These are phyloP conservation scores for Colletotrichum sublineola DNA, from an alignment of 2,329 filamentous ascomycete species.

Conservation along the genomic window DNA sequence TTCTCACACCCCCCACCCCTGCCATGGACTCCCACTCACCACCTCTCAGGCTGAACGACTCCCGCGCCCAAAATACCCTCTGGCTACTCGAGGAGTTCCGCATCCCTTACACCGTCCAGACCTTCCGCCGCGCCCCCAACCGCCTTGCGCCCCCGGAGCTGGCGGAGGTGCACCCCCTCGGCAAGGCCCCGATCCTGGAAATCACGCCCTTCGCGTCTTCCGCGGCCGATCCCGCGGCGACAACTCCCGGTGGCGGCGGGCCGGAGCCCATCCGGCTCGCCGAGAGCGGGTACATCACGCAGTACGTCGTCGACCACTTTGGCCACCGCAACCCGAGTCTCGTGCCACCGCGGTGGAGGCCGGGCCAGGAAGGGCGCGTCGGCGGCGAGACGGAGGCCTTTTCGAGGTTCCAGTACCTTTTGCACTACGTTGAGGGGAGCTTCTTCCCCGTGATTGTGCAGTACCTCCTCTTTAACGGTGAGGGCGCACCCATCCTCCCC, in stretches of 20 bases:
- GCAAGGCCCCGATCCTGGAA: constrained; percentile 85
- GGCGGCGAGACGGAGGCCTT: constrained; percentile 74
- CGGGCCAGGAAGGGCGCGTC: constrained; percentile 67
- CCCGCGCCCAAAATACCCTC: constrained; percentile 84
- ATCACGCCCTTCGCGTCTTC: constrained; percentile 61
- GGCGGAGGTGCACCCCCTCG: constrained; percentile 83
- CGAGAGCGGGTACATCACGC: constrained; percentile 85
- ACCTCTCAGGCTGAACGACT: constrained; percentile 79
- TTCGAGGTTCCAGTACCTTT: constrained; percentile 74
- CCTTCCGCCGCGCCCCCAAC: constrained; percentile 74
- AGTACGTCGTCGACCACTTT: constrained; percentile 82
- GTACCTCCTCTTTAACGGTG: constrained; percentile 59
- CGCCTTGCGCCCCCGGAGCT: constrained; percentile 80
- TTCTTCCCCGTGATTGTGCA: constrained; percentile 78
- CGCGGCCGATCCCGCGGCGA: constrained; percentile 24
- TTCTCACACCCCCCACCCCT: not conserved
- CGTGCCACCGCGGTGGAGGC: constrained; percentile 66
- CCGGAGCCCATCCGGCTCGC: constrained; percentile 73
- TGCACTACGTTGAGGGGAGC: constrained; percentile 89
- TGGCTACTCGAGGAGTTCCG: constrained; percentile 90
- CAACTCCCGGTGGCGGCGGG: not conserved
- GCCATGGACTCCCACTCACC: not conserved
- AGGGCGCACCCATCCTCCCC: not conserved
- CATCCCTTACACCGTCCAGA: constrained; percentile 82
- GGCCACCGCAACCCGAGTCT: constrained; percentile 57